Base-by-base conservation (phyloP, 1,284 basidiomycete genomes). In the Puccinia horiana region DNA sequence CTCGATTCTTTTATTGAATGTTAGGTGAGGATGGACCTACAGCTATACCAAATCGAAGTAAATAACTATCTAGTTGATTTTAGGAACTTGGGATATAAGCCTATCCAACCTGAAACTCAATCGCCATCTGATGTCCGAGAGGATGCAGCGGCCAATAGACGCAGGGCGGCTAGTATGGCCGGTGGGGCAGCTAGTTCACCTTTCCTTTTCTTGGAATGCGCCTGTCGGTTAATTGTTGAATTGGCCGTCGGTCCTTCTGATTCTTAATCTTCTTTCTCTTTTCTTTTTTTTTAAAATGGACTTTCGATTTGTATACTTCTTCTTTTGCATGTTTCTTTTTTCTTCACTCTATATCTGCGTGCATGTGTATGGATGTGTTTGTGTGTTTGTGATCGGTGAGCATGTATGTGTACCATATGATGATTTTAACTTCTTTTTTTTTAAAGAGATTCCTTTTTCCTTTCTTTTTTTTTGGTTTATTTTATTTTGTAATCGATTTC, bases 51-150 rank as follows among this genome's bases (percentile, higher is more conserved):
- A 89, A 94, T 98, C 37, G 96, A 99, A 87, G 92, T 92, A 49
- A 91, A 93, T 86, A 98, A 98, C 88, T 99, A 98, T 88, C 91
- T 99, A 44, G 97, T 99, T 83, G 96, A 99, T 87, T 99, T 99
- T 88, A 92, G 97, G 85, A 96, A 98, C 88, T 93, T 98, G 86
- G 94, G 94, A 85, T 94, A 96, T 83, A 95, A 95, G 87, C 80
- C 85, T n/a, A 83, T 87, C 61, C 85, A 84, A 89, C 90, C 85
- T 90, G 23, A 40, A 18, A 14, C 37, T 20, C 42, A 72, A 32
- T 29, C 49, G 44, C 42, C 79, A 74, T 77, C 49, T 76, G 83
- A 20, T 82, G 67, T 18, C 79, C 82, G 26, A 76, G 83, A n/a
- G 77, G 65, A 72, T 8, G 69, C 44, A 1, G 44, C 42, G 23